Base-by-base conservation (phyloP, 1,284 basidiomycete genomes). In the Pseudozyma thailandica region DNA sequence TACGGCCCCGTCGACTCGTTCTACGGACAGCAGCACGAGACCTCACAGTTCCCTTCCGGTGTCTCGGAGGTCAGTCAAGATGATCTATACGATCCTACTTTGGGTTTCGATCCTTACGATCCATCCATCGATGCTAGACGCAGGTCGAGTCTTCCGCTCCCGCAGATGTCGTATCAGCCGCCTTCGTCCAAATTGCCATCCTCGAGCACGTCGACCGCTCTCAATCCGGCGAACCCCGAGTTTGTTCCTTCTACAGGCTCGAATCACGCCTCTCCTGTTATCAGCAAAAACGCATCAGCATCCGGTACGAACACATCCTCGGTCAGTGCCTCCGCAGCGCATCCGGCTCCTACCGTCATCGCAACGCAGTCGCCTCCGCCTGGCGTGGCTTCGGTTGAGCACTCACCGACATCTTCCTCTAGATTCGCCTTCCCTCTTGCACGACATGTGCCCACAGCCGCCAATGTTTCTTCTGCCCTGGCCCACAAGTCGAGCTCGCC, bases 201-300 rank as follows among this genome's bases (percentile, higher is more conserved):
- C 8, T 53, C 52, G 18, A 43, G 52, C 2, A 56, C 55, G 0
- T 38, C 47, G 18, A 65, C 64, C 9, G 49, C 51, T 6, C 65
- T 75, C 42, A 75, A 75, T 45, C 73, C 73, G 13, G 62, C 72
- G 28, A 75, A 75, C 45, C 73, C 70, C 5, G 73, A 75, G 33
- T 75, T 75, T 30, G 59, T 75, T 6, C 73, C 73, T 5, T 66
- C 68, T n/a, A 62, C 58, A 0, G 66, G 68, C 4, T 74, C 72
- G 13, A 72, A 60, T 5, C 57, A 65, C 33, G 61, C 57, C 16
- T 72, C 70, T 3, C 70, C 73, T 5, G 54, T 65, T 16, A 52
- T 69, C 13, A 51, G 55, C 50, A 72, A 66, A 48, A 54, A 44
- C 3, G 31, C 51, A 15, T 50, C 49, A 7, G 47, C 31, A 1